phyloP scores from a whole-genome alignment of 768 basidiomycete species.

The Naganishia vishniacii region DNA sequence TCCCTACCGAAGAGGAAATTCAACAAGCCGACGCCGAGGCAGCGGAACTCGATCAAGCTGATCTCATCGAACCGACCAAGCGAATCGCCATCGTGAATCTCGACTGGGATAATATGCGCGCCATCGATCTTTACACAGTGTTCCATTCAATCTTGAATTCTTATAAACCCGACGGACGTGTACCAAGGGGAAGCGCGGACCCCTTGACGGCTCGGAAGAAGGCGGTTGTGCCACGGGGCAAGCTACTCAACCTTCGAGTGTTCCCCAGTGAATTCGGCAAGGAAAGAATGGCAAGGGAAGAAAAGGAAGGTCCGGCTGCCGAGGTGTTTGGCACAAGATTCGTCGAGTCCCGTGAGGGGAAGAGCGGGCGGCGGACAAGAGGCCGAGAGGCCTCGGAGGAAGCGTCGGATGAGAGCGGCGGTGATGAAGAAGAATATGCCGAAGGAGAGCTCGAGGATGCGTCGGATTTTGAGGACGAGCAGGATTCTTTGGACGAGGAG shows the following conservation, averaged over 20 bases:
- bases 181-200: constrained; percentile 50
- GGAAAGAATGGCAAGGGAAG: constrained; percentile 75
- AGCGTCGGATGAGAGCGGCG: not conserved
- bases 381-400: constrained; percentile 17
- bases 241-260: constrained; percentile 68
- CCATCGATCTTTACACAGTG: constrained; percentile 82
- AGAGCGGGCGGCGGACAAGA: not conserved
- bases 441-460: constrained; percentile 33
- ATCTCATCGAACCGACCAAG: constrained; percentile 55
- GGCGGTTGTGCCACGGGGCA: constrained; percentile 53
- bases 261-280: constrained; percentile 94
- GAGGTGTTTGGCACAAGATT: constrained; percentile 60
- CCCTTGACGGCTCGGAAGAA: constrained; percentile 36
- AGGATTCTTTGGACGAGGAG: constrained; percentile 50
- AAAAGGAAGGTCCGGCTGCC: constrained; percentile 78
- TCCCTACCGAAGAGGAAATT: constrained; percentile 13
- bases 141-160: constrained; percentile 75
- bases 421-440: constrained; percentile 14
- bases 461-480: constrained; percentile 27
- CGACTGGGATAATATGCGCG: constrained; percentile 95
- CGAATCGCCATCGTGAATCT: constrained; percentile 88
- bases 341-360: constrained; percentile 3
- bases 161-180: constrained; percentile 42
- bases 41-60: constrained; percentile 51
- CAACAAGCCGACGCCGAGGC: constrained; percentile 11